Percentiles rank a stretch among this genome's conserved stretches.
These are phyloP conservation scores for Pogostemon cablin DNA, from an alignment of 257 asterid species.

Conservation along the genomic window DNA sequence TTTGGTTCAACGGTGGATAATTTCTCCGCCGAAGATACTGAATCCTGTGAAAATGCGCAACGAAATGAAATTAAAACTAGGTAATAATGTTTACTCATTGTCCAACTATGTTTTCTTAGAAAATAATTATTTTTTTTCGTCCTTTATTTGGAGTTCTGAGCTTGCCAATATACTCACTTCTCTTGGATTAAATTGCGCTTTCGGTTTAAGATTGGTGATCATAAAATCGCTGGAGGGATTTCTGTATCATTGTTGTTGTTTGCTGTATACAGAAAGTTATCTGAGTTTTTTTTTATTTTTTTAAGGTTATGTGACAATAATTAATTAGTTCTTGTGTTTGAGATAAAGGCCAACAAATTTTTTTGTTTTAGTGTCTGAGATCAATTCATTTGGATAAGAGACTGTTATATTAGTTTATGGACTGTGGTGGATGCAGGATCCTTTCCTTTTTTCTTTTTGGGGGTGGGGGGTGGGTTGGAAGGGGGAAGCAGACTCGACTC, in stretches of 20 bases:
- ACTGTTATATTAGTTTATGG: no score
- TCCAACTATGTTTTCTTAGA: not conserved
- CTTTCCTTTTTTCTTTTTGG: no score
- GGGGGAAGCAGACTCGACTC: no score
- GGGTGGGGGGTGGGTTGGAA: no score
- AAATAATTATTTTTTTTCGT: not conserved
- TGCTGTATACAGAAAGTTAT: not conserved
- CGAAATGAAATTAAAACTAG: conserved; percentile 49
- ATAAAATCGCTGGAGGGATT: conserved; percentile 1
- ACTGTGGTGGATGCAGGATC: no score
- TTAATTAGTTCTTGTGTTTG: no score
- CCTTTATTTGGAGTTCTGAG: not conserved
- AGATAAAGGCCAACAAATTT: no score
- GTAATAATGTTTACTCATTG: conserved; percentile 31
- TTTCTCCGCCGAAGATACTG: conserved; percentile 47
- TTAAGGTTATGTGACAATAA: no score
- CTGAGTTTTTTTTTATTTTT: no score
- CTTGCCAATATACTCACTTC: not conserved
- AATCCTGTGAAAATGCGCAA: conserved; percentile 28
- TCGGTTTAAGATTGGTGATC: not conserved
- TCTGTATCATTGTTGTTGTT: not conserved
- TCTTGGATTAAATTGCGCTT: not conserved
- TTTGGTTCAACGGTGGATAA: conserved; percentile 48
- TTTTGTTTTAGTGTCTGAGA: no score
- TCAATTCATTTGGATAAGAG: no score